Percentiles rank a stretch among this genome's conserved stretches.
Evolutionary conservation across 805 yeast genomes (phyloP).

Genomic region (Blastobotrys chiropterorum): DNA sequence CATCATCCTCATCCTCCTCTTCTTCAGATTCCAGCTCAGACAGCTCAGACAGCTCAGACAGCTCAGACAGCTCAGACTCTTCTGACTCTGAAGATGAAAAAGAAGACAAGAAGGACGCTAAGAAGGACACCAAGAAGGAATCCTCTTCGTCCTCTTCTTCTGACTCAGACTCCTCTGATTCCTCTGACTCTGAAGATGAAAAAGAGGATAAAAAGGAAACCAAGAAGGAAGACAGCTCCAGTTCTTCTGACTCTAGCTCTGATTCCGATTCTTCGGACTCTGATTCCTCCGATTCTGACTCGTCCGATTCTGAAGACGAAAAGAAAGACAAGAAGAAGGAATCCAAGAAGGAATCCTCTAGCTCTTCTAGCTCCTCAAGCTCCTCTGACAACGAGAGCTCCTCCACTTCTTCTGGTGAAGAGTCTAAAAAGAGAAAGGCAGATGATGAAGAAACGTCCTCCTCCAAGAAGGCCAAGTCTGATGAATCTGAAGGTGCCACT

Average conservation of each 20-base stretch:
- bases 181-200: conserved; percentile 25
- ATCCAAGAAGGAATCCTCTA: conserved; percentile 12
- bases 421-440: conserved; percentile 23
- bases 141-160: conserved; percentile 10
- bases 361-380: conserved; percentile 24
- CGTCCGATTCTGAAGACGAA: conserved; percentile 2
- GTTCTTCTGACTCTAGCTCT: conserved; percentile 24
- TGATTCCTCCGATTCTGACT: conserved; percentile 26
- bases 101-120: not conserved
- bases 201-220: conserved; percentile 17
- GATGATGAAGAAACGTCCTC: conserved; percentile 40
- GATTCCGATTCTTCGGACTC: conserved; percentile 27
- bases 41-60: no score
- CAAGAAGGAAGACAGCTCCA: conserved; percentile 48
- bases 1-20: conserved; percentile 18
- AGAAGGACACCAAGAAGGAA: conserved; percentile 10
- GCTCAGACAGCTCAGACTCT: conserved; percentile 18
- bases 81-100: conserved; percentile 7
- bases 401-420: conserved; percentile 22
- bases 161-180: conserved; percentile 17
- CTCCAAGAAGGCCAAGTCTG: conserved; percentile 49
- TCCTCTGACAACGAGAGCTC: conserved; percentile 19
- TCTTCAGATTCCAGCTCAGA: conserved; percentile 26
- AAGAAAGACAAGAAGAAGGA: not conserved
- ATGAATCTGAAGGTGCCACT: conserved; percentile 53